Conservation (phyloP, 371 early-diverging fungal species). For the Actinomortierella ambigua region DNA sequence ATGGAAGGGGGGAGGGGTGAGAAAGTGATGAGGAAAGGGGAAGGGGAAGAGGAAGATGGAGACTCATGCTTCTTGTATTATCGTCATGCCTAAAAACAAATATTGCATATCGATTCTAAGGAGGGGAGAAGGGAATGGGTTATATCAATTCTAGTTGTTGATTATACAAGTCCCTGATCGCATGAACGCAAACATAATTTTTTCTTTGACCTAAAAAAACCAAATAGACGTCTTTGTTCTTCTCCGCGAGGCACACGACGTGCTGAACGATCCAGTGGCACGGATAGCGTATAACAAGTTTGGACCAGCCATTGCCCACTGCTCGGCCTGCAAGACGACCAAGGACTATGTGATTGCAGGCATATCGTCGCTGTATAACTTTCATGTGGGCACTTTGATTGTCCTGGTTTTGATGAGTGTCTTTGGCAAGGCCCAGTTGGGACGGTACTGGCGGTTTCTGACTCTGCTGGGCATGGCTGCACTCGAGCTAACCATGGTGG, state of each 20-base stretch:
- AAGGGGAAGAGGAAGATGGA: too few species aligned
- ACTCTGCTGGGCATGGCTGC: constrained; percentile 51
- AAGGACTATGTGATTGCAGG: constrained; percentile 49
- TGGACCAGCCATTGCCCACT: constrained; percentile 48
- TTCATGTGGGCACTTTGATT: constrained; percentile 53
- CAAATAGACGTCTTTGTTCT: constrained; percentile 52
- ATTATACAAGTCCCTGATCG: too few species aligned
- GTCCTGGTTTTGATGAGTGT: constrained; percentile 54
- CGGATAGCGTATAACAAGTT: constrained; percentile 66
- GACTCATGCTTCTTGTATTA: too few species aligned
- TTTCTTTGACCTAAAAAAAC: too few species aligned
- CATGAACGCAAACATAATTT: too few species aligned
- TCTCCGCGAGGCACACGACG: constrained; percentile 66
- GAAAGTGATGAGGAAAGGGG: too few species aligned
- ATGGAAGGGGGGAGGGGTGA: too few species aligned
- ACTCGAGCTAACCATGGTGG: constrained; percentile 53
- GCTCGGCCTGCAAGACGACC: constrained; percentile 52
- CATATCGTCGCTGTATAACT: constrained; percentile 39
- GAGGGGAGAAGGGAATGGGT: too few species aligned
- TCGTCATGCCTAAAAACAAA: too few species aligned
- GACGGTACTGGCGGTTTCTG: constrained; percentile 64
- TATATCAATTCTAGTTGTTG: too few species aligned
- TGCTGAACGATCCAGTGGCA: constrained; percentile 61
- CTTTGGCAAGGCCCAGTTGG: constrained; percentile 60
- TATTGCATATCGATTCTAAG: too few species aligned